Base-by-base conservation (phyloP, 73 alveolate species). In the Tetrahymena elliotti region DNA sequence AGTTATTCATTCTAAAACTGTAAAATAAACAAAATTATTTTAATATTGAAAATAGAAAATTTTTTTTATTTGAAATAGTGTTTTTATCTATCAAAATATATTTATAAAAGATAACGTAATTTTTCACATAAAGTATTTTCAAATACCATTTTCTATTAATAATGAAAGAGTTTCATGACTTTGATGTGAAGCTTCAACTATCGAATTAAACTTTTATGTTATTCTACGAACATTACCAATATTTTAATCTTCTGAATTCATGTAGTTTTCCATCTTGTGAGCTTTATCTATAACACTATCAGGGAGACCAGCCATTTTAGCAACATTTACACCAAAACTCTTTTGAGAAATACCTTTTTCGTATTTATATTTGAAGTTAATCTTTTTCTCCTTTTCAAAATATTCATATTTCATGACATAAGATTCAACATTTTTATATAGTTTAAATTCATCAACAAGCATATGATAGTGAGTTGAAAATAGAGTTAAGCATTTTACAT, bases 391-490 rank as follows among this genome's bases (percentile, higher is more conserved):
- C 35, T 95, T 96, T 33, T 93, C 94, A 82, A 97, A 97, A 82
- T 94, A 95, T 47, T 94, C 97, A 37, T 96, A 96, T 83, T 98
- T 97, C 99, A 98, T 98, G 39, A 96, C 98, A 95, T 92, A 97
- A 38, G 96, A 93, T 35, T 94, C 94, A 83, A 98, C 97, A 35
- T 96, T 97, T 38, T 96, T 96, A 31, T 84, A 96, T 53, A 98
- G 96, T 82, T 96, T 95, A 95, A 98, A 98, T 93, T 99, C 97
- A 53, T 97, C 99, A 93, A 97, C 93, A 27, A 98, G 97, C 97
- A 98, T 98, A 94, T 99, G 99, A 96, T 99, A 99, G 95, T 99
- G 99, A 53, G 99, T 99, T 18, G 99, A 96, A 96, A 98, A 99
- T 13, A 99, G 94, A 31, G 98, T 94, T 82, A 99, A 96, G 36